These are phyloP conservation scores for Trichosporon ovoides DNA, from an alignment of 1,284 basidiomycete genomes.

Conservation along the genomic window DNA sequence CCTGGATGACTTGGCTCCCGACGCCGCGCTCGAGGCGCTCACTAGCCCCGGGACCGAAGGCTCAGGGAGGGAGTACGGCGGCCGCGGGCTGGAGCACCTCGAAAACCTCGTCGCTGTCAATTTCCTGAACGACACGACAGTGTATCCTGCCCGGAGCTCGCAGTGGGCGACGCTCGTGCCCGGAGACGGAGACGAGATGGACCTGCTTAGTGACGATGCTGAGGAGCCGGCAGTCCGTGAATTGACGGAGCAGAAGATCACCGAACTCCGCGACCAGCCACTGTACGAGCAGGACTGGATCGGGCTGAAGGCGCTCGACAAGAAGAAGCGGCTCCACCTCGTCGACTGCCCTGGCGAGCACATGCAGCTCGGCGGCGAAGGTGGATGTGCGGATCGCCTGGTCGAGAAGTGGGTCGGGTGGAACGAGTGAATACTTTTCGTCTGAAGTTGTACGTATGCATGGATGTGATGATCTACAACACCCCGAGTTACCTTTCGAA, in stretches of 20 bases:
- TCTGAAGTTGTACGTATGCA: neutral
- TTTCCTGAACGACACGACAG: slow-evolving; percentile 45
- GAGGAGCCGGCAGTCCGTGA: too few species aligned
- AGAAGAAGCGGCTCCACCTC: slow-evolving; percentile 61
- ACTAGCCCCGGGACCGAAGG: neutral
- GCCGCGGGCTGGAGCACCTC: slow-evolving; percentile 33
- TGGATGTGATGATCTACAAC: too few species aligned
- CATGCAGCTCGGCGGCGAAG: slow-evolving; percentile 73
- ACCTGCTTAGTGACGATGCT: neutral
- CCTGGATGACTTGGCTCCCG: slow-evolving; percentile 5
- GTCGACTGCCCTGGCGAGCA: slow-evolving; percentile 71
- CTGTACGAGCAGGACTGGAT: slow-evolving; percentile 85
- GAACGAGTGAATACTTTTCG: slow-evolving; percentile 8
- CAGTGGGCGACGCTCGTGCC: slow-evolving; percentile 43
- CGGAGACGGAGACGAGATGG: slow-evolving; percentile 20
- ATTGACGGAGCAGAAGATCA: slow-evolving; percentile 46
- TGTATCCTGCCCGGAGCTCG: slow-evolving; percentile 43
- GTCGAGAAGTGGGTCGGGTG: slow-evolving; percentile 47
- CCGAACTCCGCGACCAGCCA: slow-evolving; percentile 69
- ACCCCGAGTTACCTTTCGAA: too few species aligned
- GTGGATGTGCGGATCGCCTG: slow-evolving; percentile 45
- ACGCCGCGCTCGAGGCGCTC: too few species aligned
- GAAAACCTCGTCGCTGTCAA: slow-evolving; percentile 47
- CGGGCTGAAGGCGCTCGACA: slow-evolving; percentile 70
- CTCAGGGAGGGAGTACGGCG: slow-evolving; percentile 22